A percentile compares a stretch with the other conserved stretches of the same genome.
Conservation (phyloP, 2,329 filamentous ascomycete species). For the Alternaria arbusti region DNA sequence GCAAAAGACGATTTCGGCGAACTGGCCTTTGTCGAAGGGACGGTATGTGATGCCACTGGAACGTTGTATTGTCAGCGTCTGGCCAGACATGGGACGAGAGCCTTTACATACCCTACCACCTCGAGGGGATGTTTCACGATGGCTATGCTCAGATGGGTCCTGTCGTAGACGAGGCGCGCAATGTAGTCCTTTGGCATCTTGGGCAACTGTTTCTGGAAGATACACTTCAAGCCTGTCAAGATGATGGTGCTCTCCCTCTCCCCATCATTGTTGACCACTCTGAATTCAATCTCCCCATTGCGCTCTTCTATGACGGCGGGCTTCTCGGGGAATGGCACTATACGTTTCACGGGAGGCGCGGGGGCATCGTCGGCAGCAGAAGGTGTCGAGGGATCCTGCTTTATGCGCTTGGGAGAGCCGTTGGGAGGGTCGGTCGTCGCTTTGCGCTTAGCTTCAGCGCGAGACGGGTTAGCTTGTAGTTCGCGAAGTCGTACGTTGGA, state of each 20-base stretch:
- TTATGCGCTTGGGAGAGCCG: constrained; percentile 65
- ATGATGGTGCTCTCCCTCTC: constrained; percentile 89
- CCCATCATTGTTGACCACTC: constrained; percentile 97
- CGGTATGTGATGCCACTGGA: constrained; percentile 91
- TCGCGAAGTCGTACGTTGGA: constrained; percentile 18
- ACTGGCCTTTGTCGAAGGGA: constrained; percentile 87
- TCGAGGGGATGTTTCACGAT: constrained; percentile 97
- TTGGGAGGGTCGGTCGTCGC: constrained; percentile 72
- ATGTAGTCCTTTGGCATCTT: constrained; percentile 99
- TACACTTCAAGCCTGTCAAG: constrained; percentile 92
- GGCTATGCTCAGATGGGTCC: constrained; percentile 93
- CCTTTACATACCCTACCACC: constrained; percentile 70
- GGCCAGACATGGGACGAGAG: background rate
- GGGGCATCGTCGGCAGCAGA: constrained; percentile 40
- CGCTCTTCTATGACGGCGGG: constrained; percentile 93
- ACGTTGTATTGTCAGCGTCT: background rate
- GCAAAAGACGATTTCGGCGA: constrained; percentile 98
- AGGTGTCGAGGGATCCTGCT: constrained; percentile 45
- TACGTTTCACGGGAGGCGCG: constrained; percentile 59
- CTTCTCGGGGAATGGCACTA: constrained; percentile 90
- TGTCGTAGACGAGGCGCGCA: constrained; percentile 93
- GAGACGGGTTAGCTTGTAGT: constrained; percentile 20
- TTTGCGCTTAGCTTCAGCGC: constrained; percentile 69
- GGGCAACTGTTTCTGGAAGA: constrained; percentile 97
- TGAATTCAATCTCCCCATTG: constrained; percentile 92